Percentiles rank a stretch among this genome's conserved stretches.
Evolutionary conservation across 805 yeast species (phyloP).

Genomic region (Blastobotrys parvus): DNA sequence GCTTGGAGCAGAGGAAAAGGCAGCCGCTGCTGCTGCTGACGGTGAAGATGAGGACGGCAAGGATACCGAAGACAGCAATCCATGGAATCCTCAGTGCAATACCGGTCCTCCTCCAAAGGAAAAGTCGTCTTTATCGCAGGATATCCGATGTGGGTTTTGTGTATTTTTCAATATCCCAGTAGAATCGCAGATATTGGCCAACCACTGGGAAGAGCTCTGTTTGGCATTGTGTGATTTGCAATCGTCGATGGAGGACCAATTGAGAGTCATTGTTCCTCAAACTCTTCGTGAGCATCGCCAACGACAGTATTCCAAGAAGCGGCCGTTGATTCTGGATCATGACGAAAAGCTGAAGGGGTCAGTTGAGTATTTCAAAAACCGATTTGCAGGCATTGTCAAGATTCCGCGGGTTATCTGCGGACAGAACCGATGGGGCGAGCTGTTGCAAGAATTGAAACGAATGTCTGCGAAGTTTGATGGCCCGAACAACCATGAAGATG

Average conservation of each 20-base stretch:
- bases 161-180: slow-evolving; percentile 12
- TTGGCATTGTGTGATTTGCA: slow-evolving; percentile 16
- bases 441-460: slow-evolving; percentile 7
- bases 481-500: slow-evolving; percentile 3
- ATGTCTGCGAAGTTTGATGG: slow-evolving; percentile 7
- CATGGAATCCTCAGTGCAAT: slow-evolving; percentile 2
- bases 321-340: slow-evolving; percentile 1
- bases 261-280: slow-evolving; percentile 1
- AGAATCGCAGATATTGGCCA: slow-evolving; percentile 10
- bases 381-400: slow-evolving; percentile 13
- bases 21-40: no score
- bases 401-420: slow-evolving; percentile 22
- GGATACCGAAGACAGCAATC: neutral
- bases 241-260: no score
- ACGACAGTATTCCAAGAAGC: neutral
- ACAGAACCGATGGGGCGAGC: slow-evolving; percentile 18
- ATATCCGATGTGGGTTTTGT: slow-evolving; percentile 17
- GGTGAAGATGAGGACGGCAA: neutral
- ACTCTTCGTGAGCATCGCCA: slow-evolving; percentile 3
- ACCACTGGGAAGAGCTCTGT: slow-evolving; percentile 23
- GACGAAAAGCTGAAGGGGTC: slow-evolving; percentile 15
- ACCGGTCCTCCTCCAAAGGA: neutral
- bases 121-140: slow-evolving; percentile 3
- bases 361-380: slow-evolving; percentile 12
- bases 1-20: no score